These are phyloP conservation scores for Thielaviopsis punctulata DNA, from an alignment of 2,329 filamentous ascomycete genomes.

Conservation along the genomic window DNA sequence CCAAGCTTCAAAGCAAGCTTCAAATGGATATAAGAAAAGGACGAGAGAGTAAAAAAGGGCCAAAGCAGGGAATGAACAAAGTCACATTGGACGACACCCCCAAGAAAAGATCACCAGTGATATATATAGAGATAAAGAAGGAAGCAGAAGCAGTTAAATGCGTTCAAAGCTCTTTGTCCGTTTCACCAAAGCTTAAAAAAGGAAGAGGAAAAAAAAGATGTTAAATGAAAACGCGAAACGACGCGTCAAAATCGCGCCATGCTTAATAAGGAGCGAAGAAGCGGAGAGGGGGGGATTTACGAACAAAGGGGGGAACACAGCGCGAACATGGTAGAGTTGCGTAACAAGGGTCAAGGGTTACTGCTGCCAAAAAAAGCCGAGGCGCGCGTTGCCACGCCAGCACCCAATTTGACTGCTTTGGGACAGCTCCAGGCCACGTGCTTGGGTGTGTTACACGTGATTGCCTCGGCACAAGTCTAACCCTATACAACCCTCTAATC, in stretches of 20 bases:
- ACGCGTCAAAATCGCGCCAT: not conserved
- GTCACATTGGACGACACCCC: no score
- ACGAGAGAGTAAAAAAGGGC: not conserved
- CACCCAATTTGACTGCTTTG: constrained; percentile 10
- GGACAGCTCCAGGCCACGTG: constrained; percentile 3
- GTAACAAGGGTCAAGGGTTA: not conserved
- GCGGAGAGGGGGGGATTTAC: not conserved
- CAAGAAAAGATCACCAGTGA: not conserved
- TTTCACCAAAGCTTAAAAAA: not conserved
- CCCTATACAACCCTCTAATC: not conserved
- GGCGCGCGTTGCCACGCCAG: constrained; percentile 3
- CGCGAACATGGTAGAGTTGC: not conserved
- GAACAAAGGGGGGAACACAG: not conserved
- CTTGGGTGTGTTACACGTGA: not conserved
- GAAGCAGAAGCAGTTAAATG: not conserved
- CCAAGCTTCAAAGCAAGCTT: not conserved
- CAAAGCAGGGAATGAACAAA: not conserved
- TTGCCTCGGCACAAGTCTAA: not conserved
- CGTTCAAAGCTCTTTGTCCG: not conserved
- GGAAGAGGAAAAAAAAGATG: not conserved
- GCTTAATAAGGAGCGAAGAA: not conserved
- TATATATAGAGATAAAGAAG: not conserved
- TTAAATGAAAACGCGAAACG: not conserved
- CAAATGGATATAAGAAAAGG: not conserved
- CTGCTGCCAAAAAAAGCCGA: no score